phyloP scores from a whole-genome alignment of 83 land plant species.

The Picea abies region DNA sequence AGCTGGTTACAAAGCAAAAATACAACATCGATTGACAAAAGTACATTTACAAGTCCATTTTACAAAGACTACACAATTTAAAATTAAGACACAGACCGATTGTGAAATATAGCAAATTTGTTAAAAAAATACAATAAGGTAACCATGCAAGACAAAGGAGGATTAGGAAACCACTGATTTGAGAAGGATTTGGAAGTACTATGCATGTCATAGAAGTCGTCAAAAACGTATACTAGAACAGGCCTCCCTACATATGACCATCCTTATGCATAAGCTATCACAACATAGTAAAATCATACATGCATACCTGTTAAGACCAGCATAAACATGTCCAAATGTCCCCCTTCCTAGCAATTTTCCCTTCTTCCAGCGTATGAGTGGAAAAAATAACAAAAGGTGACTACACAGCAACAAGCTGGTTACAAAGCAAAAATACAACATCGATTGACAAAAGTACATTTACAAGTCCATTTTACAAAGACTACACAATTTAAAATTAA shows the following conservation, averaged over 20 bases:
- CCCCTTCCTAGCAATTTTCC: conserved; percentile 75
- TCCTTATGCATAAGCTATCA: not conserved
- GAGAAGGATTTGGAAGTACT: not conserved
- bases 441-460: not conserved
- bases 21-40: not conserved
- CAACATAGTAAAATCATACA: not conserved
- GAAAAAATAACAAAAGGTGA: not conserved
- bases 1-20: not conserved
- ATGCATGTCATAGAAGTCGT: not conserved
- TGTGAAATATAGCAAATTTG: not conserved
- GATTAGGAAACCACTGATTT: not conserved
- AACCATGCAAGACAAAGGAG: not conserved
- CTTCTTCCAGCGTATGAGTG: too few relatives aligned
- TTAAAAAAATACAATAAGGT: not conserved
- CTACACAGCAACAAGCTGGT: not conserved
- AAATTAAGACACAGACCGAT: not conserved
- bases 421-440: not conserved
- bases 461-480: not conserved
- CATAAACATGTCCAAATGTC: conserved; percentile 83
- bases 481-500: not conserved
- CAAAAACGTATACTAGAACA: not conserved
- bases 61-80: not conserved
- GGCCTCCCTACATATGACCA: not conserved
- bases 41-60: not conserved
- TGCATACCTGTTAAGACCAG: conserved; percentile 76